Conservation (phyloP, 257 asterid species). For the Galeopsis tetrahit region DNA sequence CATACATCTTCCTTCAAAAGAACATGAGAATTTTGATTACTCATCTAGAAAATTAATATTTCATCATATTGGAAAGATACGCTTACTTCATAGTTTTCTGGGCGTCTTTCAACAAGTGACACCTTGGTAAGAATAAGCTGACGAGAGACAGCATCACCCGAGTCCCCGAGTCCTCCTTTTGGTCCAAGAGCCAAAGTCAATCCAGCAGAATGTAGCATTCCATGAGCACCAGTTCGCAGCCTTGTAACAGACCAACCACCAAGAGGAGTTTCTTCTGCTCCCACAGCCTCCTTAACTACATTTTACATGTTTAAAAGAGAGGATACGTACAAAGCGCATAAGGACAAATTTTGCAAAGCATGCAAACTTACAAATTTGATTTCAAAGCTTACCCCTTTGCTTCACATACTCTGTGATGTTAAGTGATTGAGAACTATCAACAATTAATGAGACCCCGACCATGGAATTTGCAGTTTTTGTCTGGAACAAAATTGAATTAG, state of each 20-base stretch:
- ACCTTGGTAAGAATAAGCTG: constrained; percentile 92
- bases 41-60: constrained; percentile 30
- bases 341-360: constrained; percentile 13
- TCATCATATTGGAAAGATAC: constrained; percentile 31
- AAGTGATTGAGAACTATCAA: constrained; percentile 77
- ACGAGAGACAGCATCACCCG: constrained; percentile 94
- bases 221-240: constrained; percentile 95
- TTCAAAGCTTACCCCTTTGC: constrained; percentile 71
- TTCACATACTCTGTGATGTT: constrained; percentile 74
- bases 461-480: constrained; percentile 84
- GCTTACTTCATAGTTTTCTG: constrained; percentile 98
- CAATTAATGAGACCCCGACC: constrained; percentile 82
- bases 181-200: constrained; percentile 88
- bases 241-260: constrained; percentile 96
- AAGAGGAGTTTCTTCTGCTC: constrained; percentile 96
- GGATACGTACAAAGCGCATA: constrained; percentile 24
- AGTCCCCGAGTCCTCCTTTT: constrained; percentile 96
- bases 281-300: constrained; percentile 94
- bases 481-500: constrained; percentile 51
- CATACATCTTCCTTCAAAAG: constrained; percentile 19
- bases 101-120: constrained; percentile 95
- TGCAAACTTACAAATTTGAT: constrained; percentile 24
- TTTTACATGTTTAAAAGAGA: constrained; percentile 30
- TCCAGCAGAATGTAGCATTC: constrained; percentile 75
- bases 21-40: constrained; percentile 20